These are phyloP conservation scores for Neurospora sp. DNA, from an alignment of 495 filamentous ascomycete genomes.

Conservation along the genomic window DNA sequence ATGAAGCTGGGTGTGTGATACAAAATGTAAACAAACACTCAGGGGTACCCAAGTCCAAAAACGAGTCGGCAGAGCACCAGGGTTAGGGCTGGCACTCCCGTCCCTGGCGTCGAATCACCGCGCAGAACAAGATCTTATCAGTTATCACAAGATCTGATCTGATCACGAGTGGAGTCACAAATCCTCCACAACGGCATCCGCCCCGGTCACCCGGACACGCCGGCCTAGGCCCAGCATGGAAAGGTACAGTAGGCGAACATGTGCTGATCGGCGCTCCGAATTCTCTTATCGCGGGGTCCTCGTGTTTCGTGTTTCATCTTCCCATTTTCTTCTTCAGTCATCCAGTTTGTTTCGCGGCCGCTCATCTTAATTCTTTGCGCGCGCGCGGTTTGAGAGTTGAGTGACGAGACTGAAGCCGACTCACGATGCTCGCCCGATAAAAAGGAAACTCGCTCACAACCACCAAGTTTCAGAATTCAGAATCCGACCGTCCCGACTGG, in stretches of 20 bases:
- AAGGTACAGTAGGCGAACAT: neutral
- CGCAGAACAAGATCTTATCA: neutral
- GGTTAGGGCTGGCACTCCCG: neutral
- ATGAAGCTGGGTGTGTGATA: neutral
- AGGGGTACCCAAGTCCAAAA: neutral
- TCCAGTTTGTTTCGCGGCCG: neutral
- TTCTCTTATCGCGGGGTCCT: neutral
- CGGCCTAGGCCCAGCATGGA: neutral
- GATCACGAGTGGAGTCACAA: neutral
- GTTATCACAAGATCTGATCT: neutral
- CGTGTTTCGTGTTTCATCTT: neutral
- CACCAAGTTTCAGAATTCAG: neutral
- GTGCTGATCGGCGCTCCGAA: neutral
- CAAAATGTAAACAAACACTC: neutral
- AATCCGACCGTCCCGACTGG: neutral
- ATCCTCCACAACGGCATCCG: neutral
- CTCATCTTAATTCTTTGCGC: neutral
- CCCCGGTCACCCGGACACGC: neutral
- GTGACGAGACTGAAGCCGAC: neutral
- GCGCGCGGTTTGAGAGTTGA: neutral
- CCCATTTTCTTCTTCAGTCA: neutral
- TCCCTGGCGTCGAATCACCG: neutral
- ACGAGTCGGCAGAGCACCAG: neutral
- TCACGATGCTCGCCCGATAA: neutral
- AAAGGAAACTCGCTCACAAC: neutral